Percentiles rank a stretch among this genome's conserved stretches.
Evolutionary conservation across 2,329 filamentous ascomycete species (phyloP).

Genomic region (Neonectria faginata): DNA sequence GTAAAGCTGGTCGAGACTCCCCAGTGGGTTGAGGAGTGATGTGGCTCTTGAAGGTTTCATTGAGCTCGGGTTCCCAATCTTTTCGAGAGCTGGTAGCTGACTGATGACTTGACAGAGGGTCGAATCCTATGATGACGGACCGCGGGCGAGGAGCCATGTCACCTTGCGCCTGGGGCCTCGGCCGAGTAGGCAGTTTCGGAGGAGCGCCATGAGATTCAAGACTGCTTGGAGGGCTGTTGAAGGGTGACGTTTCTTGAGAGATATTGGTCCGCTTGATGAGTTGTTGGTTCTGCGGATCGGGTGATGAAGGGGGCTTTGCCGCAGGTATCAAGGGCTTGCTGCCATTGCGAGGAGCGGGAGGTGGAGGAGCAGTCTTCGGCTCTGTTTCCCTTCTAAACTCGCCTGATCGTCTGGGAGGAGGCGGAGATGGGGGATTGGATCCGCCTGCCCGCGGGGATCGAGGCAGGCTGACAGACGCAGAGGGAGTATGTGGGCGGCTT

Average conservation of each 20-base stretch:
- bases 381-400: conserved; percentile 66
- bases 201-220: conserved; percentile 66
- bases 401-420: conserved; percentile 71
- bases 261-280: conserved; percentile 36
- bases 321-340: conserved; percentile 69
- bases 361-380: conserved; percentile 65
- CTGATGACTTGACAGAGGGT: conserved; percentile 66
- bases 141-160: conserved; percentile 39
- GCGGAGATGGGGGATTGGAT: conserved; percentile 70
- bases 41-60: conserved; percentile 53
- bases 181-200: conserved; percentile 62
- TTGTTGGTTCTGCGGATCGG: conserved; percentile 29
- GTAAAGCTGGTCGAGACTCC: conserved; percentile 61
- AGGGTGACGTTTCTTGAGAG: conserved; percentile 74
- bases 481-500: conserved; percentile 67
- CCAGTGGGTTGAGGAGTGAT: conserved; percentile 56
- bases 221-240: conserved; percentile 86
- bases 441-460: conserved; percentile 60
- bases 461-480: conserved; percentile 50
- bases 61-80: conserved; percentile 58
- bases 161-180: conserved; percentile 56
- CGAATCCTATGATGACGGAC: conserved; percentile 51
- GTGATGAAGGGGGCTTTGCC: conserved; percentile 31
- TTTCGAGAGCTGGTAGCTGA: conserved; percentile 58
- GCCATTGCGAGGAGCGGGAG: conserved; percentile 78